These are phyloP conservation scores for Crithidia brevicula DNA, from an alignment of 208 protist species.

Conservation along the genomic window DNA sequence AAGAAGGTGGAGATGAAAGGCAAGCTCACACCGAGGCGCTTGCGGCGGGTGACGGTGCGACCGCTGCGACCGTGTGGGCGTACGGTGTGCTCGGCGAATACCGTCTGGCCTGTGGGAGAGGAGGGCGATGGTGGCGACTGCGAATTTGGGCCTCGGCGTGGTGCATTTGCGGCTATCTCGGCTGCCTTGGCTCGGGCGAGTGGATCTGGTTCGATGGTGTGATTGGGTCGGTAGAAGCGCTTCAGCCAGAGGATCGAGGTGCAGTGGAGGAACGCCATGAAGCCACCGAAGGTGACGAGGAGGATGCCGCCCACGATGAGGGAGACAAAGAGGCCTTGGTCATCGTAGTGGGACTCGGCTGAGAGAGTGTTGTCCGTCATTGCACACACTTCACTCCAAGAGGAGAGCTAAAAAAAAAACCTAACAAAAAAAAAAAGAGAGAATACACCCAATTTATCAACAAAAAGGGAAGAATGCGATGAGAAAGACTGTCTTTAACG, in stretches of 20 bases:
- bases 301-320: slow-evolving; percentile 43
- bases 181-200: neutral
- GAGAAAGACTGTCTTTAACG: neutral
- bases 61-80: slow-evolving; percentile 19
- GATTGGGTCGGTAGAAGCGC: slow-evolving; percentile 78
- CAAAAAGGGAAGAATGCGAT: neutral
- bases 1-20: slow-evolving; percentile 67
- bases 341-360: slow-evolving; percentile 58
- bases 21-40: slow-evolving; percentile 59
- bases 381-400: neutral
- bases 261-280: slow-evolving; percentile 46
- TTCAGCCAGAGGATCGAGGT: slow-evolving; percentile 69
- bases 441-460: neutral
- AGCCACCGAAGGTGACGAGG: slow-evolving; percentile 35
- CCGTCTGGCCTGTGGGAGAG: slow-evolving; percentile 2
- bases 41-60: slow-evolving; percentile 31
- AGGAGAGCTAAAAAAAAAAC: neutral
- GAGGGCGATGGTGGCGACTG: neutral
- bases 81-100: slow-evolving; percentile 26
- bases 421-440: slow-evolving; percentile 11
- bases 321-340: slow-evolving; percentile 79
- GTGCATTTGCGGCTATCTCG: neutral
- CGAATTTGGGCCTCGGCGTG: neutral
- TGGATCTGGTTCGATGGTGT: slow-evolving; percentile 55
- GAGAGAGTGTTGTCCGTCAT: slow-evolving; percentile 23